Evolutionary conservation across 331 rosid species (phyloP).

Genomic region (Quercus lobata): DNA sequence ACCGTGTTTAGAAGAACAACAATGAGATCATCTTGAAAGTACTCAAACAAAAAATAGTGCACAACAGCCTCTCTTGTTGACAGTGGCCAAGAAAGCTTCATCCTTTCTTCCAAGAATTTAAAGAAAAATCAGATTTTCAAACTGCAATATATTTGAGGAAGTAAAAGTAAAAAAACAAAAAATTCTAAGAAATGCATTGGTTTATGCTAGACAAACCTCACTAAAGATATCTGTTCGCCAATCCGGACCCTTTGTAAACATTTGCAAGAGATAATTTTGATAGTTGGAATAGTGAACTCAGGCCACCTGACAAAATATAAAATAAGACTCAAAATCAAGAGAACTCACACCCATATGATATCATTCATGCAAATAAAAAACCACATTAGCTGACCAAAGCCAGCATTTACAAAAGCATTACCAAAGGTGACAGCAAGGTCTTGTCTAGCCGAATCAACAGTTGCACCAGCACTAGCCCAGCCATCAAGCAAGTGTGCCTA

Average conservation of each 20-base stretch:
- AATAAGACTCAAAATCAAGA: too few relatives aligned
- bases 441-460: constrained; percentile 99
- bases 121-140: constrained; percentile 38
- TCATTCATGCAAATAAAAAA: too few relatives aligned
- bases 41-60: constrained; percentile 80
- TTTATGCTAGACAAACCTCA: constrained; percentile 60
- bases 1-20: constrained; percentile 80
- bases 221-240: constrained; percentile 72
- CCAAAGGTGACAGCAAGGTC: constrained; percentile 30
- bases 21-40: constrained; percentile 73
- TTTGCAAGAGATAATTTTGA: constrained; percentile 55
- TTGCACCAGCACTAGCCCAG: constrained; percentile 97
- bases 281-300: constrained; percentile 61
- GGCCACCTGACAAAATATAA: constrained; percentile 77
- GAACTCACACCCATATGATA: too few relatives aligned
- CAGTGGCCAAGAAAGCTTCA: constrained; percentile 93
- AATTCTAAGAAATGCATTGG: not conserved
- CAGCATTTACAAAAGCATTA: too few relatives aligned
- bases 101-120: constrained; percentile 78
- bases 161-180: not conserved
- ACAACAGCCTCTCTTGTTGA: constrained; percentile 79
- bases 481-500: constrained; percentile 99
- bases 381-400: too few relatives aligned
- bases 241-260: constrained; percentile 65
- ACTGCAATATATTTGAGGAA: constrained; percentile 8